Base-by-base conservation (phyloP, 495 filamentous ascomycete species). In the Aspergillus egyptiacus region DNA sequence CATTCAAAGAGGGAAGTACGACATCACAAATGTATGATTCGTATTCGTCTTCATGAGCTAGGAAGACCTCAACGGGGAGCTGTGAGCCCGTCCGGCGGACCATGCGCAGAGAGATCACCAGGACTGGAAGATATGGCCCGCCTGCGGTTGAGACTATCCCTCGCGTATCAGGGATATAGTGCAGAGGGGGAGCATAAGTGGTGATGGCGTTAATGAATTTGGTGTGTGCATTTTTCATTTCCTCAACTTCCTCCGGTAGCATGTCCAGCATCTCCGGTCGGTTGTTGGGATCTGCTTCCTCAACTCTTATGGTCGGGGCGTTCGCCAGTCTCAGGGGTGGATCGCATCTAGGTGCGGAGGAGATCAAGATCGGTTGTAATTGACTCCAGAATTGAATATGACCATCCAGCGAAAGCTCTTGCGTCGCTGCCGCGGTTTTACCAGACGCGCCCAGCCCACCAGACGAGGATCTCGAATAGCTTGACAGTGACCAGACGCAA, bases 21-120 rank as follows among this genome's bases (percentile, higher is more conserved):
- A 50, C 43, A 8, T 75, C 66, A 61, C 78, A 82, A 7, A 81
- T 63, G 17, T 63, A 57, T 5, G 61, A 46, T 22, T 80, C 69
- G 50, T 76, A 80, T 34, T 74, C 69, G 0, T 62, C 48, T 3
- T 58, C 46, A 0, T 64, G 55, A 15, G 74, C 72, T 22, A 82
- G 53, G 34, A 79, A 77, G 11, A 81, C 71, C 56, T 83, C 69
- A 2, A 81, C 66, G 1, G 77, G 79, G 5, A 83, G 56, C 4
- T 57, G 62, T 7, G 73, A 79, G 40, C 77, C 78, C 4, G 68
- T 70, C 18, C 69, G 66, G 10, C 79, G 69, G 10, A 80, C 57
- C 71, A 80, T 77, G 2, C 72, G 65, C 2, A 81, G 47, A 3
- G 74, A 71, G 5, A 76, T 68, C 10, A 80, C 57, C 20, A 72